Evolutionary conservation across 1,139 yeast genomes (phyloP).

Genomic region (Blastobotrys persicus): DNA sequence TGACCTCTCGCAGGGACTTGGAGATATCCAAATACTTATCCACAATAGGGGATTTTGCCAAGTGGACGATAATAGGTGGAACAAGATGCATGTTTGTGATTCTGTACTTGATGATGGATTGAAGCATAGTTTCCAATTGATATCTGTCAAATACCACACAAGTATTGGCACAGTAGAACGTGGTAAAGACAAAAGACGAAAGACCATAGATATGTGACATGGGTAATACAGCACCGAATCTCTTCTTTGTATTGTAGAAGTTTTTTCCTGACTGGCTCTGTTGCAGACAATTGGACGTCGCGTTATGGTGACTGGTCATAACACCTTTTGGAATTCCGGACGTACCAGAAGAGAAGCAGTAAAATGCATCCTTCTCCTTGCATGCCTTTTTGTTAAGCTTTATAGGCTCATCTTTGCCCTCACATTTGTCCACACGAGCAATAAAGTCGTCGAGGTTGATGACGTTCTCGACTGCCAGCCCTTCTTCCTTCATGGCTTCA

Average conservation of each 20-base stretch:
- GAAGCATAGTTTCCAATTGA: constrained; percentile 34
- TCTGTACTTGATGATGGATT: constrained; percentile 30
- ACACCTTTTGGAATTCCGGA: constrained; percentile 78
- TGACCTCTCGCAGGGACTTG: constrained; percentile 27
- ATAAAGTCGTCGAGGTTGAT: constrained; percentile 24
- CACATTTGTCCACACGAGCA: constrained; percentile 15
- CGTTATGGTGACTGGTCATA: constrained; percentile 51
- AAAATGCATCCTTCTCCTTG: constrained; percentile 34
- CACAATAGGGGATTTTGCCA: constrained; percentile 40
- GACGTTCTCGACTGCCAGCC: constrained; percentile 18
- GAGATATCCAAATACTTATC: constrained; percentile 32
- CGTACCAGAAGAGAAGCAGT: constrained; percentile 70
- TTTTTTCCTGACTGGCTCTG: constrained; percentile 17
- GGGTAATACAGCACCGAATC: constrained; percentile 34
- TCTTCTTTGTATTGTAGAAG: constrained; percentile 14
- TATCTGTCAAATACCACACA: constrained; percentile 37
- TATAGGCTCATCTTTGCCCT: constrained; percentile 15
- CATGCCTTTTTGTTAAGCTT: constrained; percentile 21
- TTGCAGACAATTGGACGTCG: constrained; percentile 33
- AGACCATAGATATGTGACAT: constrained; percentile 42
- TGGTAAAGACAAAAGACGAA: constrained; percentile 28
- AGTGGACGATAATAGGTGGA: constrained; percentile 40
- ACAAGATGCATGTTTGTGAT: constrained; percentile 34
- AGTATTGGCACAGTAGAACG: constrained; percentile 26
- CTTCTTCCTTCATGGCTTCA: constrained; percentile 11